A percentile compares a stretch with the other conserved stretches of the same genome.
These are phyloP conservation scores for Jaapia argillacea DNA, from an alignment of 768 basidiomycete genomes.

Conservation along the genomic window DNA sequence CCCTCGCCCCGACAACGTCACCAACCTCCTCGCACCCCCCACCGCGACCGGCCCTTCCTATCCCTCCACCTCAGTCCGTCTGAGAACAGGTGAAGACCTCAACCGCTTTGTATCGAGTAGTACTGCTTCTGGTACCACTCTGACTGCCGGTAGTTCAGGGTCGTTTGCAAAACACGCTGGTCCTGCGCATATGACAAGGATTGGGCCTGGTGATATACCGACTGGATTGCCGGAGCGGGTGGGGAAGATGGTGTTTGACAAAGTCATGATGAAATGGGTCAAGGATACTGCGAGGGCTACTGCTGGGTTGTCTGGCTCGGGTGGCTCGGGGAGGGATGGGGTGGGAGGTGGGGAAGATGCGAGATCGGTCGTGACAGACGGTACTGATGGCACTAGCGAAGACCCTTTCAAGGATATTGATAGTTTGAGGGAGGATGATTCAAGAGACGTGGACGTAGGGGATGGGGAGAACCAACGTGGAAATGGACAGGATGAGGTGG, in stretches of 20 bases:
- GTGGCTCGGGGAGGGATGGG: too few relatives aligned
- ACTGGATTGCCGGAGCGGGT: constrained; percentile 60
- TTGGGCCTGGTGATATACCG: constrained; percentile 73
- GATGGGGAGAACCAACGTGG: background rate
- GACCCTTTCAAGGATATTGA: constrained; percentile 93
- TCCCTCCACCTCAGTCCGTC: constrained; percentile 41
- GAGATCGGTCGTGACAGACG: constrained; percentile 16
- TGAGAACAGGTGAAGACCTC: constrained; percentile 56
- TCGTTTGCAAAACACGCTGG: constrained; percentile 83
- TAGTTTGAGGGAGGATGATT: constrained; percentile 60
- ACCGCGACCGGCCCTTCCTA: constrained; percentile 22
- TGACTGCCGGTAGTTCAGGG: constrained; percentile 61
- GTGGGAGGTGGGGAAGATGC: constrained; percentile 15
- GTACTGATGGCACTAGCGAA: constrained; percentile 40
- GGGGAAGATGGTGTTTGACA: constrained; percentile 85
- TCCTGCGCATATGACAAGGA: constrained; percentile 68
- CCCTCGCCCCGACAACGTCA: background rate
- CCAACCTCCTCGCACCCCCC: constrained; percentile 4
- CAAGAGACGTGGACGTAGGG: too few relatives aligned
- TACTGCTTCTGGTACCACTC: constrained; percentile 66
- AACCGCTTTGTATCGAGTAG: constrained; percentile 88
- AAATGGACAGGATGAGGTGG: constrained; percentile 2
- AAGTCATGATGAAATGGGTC: constrained; percentile 77
- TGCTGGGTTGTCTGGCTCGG: constrained; percentile 12
- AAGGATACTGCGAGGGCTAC: constrained; percentile 38